Conservation (phyloP, 2,329 filamentous ascomycete genomes). For the Ophiocordyceps unilateralis region DNA sequence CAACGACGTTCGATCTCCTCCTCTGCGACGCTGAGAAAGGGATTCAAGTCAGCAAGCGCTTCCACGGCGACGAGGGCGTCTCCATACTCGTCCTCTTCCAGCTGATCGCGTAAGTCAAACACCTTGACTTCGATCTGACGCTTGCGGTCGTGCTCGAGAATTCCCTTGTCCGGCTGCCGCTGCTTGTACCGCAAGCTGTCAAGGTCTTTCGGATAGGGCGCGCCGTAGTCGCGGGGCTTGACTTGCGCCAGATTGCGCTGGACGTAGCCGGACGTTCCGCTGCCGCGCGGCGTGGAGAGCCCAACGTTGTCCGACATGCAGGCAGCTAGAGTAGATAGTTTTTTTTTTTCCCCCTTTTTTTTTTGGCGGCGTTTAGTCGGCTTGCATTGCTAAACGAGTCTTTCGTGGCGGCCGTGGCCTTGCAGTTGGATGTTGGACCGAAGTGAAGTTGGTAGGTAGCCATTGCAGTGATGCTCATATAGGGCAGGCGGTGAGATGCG, state of each 20-base stretch:
- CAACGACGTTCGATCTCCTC: constrained; percentile 67
- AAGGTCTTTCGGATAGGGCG: constrained; percentile 59
- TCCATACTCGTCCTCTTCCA: constrained; percentile 74
- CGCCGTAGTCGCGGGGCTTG: constrained; percentile 61
- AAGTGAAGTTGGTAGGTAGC: background rate
- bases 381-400: no score
- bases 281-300: constrained; percentile 82
- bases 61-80: background rate
- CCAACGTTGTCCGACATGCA: constrained; percentile 93
- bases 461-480: background rate
- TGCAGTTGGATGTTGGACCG: no score
- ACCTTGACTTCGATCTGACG: constrained; percentile 86
- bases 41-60: constrained; percentile 4
- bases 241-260: constrained; percentile 89
- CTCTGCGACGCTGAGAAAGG: constrained; percentile 45
- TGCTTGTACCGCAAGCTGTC: constrained; percentile 56
- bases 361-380: background rate
- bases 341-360: no score
- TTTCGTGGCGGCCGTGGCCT: no score
- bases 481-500: constrained; percentile 8
- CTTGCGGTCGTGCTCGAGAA: constrained; percentile 86
- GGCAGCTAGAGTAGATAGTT: no score
- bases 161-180: constrained; percentile 77
- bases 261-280: constrained; percentile 92
- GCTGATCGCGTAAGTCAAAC: constrained; percentile 69